Base-by-base conservation (phyloP, 164 flowering plant genomes). In the Warburgia ugandensis region DNA sequence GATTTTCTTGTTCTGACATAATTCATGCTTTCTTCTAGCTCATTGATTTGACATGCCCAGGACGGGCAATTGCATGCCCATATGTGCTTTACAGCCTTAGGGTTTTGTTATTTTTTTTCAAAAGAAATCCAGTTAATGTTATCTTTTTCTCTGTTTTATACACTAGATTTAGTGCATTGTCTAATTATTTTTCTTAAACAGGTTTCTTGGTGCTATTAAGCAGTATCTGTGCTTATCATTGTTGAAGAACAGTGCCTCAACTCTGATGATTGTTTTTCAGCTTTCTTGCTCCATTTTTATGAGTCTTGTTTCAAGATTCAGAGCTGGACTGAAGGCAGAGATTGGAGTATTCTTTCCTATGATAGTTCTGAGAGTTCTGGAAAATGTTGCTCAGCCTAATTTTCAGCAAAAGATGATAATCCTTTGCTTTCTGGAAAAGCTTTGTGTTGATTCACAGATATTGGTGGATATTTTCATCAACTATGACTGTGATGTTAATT, bases 261-360 rank as follows among this genome's bases (percentile, higher is more conserved):
- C 92, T 39, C 88, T 89, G 37, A 81, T 89, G 95, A 86, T 90
- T 60, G 84, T 94, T 63, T 94, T 89, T 73, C 99, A 94, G 81
- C 94, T 94, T 55, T 90, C 97, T 21, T 94, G 96, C 69, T 94
- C 99, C 53, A 94, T 94, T 67, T 94, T 94, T 61, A 81, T 84
- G 39, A 89, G 99, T 60, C 71, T 94, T 63, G 94, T 94, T 17
- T 76, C 97, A 57, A 75, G 96, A 70, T 94, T 89, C 68, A 85
- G 99, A 69, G 92, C 95, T 65, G 99, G 99, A 50, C 58, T 94
- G 74, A 94, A 94, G 69, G 99, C 99, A 70, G 97, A 94, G 74
- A 94, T 94, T 67, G 99, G 99, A 33, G 97, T 94, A 17, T 94
- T 94, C 68, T 94, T 86, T 62, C 99, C 99, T 32, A 94, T 94